phyloP scores from a whole-genome alignment of 805 yeast genomes.

The Candida takata region DNA sequence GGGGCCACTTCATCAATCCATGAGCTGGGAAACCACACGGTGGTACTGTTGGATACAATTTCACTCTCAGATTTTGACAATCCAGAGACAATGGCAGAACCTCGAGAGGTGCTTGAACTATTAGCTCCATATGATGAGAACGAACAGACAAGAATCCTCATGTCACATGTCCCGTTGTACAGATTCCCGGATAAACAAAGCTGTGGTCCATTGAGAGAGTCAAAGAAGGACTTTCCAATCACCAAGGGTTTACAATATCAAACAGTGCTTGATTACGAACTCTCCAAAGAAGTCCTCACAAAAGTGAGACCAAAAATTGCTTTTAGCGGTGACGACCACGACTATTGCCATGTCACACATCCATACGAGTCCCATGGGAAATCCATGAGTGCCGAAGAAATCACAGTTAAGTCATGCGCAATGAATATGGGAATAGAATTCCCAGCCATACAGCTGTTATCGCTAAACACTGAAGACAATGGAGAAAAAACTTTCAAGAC shows the following conservation, averaged over 20 bases:
- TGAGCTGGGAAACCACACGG: conserved; percentile 60
- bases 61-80: conserved; percentile 59
- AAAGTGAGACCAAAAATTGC: conserved; percentile 58
- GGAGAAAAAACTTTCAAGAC: conserved; percentile 31
- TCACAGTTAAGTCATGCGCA: conserved; percentile 82
- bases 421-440: conserved; percentile 85
- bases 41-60: conserved; percentile 76
- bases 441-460: conserved; percentile 83
- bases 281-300: conserved; percentile 52
- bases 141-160: conserved; percentile 53
- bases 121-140: conserved; percentile 23
- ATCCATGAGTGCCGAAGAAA: conserved; percentile 47
- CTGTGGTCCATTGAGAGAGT: conserved; percentile 80
- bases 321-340: conserved; percentile 96
- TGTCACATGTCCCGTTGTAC: conserved; percentile 85
- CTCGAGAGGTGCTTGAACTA: conserved; percentile 45
- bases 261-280: conserved; percentile 65
- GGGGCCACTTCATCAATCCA: conserved; percentile 57
- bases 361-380: conserved; percentile 21
- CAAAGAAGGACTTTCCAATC: conserved; percentile 57
- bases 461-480: conserved; percentile 39
- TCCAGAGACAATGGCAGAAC: conserved; percentile 36
- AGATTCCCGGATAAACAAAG: conserved; percentile 52
- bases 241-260: conserved; percentile 80
- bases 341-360: conserved; percentile 79